Conservation (phyloP, 2,329 filamentous ascomycete species). For the Claviceps quebecensis region DNA sequence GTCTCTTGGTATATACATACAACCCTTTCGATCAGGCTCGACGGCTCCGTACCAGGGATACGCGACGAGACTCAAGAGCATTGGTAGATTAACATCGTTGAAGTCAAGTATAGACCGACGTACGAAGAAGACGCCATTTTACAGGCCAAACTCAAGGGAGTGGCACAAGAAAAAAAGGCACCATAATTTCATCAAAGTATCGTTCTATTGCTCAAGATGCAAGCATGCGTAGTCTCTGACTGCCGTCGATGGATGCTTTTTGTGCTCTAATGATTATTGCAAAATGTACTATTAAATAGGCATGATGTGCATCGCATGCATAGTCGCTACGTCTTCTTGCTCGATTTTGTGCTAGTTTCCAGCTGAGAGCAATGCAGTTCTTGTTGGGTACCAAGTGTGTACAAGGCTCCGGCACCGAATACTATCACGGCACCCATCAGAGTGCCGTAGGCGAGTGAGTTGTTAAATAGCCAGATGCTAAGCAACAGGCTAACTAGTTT, state of each 20-base stretch:
- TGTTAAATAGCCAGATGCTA: slow-evolving; percentile 91
- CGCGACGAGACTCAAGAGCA: too few relatives aligned
- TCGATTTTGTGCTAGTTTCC: neutral
- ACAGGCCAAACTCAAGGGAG: too few relatives aligned
- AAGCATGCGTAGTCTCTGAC: neutral
- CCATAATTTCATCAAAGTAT: neutral
- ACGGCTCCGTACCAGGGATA: too few relatives aligned
- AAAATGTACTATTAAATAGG: neutral
- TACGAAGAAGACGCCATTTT: neutral
- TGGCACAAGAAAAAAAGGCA: neutral
- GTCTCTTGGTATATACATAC: too few relatives aligned
- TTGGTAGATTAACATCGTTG: too few relatives aligned
- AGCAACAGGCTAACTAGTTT: slow-evolving; percentile 84
- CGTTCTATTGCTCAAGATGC: neutral
- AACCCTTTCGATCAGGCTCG: too few relatives aligned
- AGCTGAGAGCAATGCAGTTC: slow-evolving; percentile 6
- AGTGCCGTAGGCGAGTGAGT: slow-evolving; percentile 62
- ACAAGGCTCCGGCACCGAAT: slow-evolving; percentile 80
- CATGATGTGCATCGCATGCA: neutral
- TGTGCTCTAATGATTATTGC: neutral
- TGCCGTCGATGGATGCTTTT: neutral
- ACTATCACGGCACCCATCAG: slow-evolving; percentile 71
- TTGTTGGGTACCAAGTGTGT: slow-evolving; percentile 55
- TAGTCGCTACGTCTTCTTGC: neutral
- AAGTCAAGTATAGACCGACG: too few relatives aligned